Evolutionary conservation across 2,329 filamentous ascomycete genomes (phyloP), one percentile per base, ranked within the genome.

Genomic region (Orbilia quercus): DNA sequence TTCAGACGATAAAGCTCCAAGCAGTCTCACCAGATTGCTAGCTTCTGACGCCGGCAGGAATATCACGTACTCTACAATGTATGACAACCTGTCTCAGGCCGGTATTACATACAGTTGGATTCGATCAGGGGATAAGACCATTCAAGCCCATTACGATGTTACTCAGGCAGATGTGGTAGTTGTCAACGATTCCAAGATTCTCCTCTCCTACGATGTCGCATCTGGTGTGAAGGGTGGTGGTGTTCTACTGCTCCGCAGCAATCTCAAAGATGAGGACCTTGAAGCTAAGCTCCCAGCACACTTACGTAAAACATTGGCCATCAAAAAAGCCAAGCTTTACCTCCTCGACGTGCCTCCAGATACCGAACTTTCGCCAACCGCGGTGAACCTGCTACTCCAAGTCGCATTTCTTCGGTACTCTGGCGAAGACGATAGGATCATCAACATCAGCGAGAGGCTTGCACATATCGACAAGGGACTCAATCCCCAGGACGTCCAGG

Each of bases 81-180:
- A 88, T 74, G 87, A 90, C 79, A 90, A 89, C 78, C 81, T 88
- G 20, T 82, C 87, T 4, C 86, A 87, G 75, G 95, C 95, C 45
- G 95, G 95, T 77, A 85, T 90, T 55, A 82, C 95, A 60, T 89
- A 94, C 76, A 91, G 91, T 47, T 77, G 77, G 76, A 78, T 95
- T 93, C 89, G 94, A 74, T 90, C 88, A 78, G 93, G 92, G 28
- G 88, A 89, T 79, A 93, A 91, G 83, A 88, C 89, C 28, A 86
- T 97, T 36, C 91, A 97, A 79, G 90, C 92, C 12, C 89, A 92
- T 1, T 97, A 96, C 79, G 85, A 90, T 1, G 84, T 96, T 16
- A 87, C 89, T 71, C 85, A 90, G 73, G 93, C 94, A 2, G 90
- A 96, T 79, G 85, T 94, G 22, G 86, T 87, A 12, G 90, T 92